Evolutionary conservation across 306 rosid species (phyloP).

Genomic region (Luffa acutangula): DNA sequence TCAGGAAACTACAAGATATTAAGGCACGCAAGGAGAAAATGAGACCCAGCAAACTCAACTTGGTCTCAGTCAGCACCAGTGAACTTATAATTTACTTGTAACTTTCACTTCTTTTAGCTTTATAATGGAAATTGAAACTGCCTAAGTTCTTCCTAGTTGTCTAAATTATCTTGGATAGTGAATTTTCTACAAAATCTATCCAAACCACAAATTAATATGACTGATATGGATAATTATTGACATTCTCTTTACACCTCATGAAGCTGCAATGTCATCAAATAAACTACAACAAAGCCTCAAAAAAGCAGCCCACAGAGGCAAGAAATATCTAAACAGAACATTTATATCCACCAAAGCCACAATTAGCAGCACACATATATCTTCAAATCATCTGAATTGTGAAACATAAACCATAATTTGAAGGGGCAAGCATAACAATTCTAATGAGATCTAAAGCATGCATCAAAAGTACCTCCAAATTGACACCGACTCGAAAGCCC

Average conservation of each 20-base stretch:
- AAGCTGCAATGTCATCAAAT: not conserved
- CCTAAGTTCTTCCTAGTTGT: not conserved
- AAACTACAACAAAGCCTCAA: not conserved
- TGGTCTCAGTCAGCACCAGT: not conserved
- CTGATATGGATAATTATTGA: not conserved
- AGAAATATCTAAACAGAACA: not conserved
- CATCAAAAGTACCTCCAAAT: constrained; percentile 54
- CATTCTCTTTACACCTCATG: not conserved
- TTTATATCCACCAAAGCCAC: not conserved
- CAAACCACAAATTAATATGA: not conserved
- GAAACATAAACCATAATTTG: not conserved
- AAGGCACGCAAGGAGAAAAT: not conserved
- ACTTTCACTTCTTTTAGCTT: not conserved
- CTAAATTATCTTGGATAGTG: not conserved
- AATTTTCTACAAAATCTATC: not conserved
- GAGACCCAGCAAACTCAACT: not conserved
- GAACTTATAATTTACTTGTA: not conserved
- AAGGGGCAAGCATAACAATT: not conserved
- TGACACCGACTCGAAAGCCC: constrained; percentile 72
- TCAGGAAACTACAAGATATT: not conserved
- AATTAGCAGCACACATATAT: not conserved
- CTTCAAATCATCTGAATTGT: not conserved
- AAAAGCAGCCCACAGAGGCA: not conserved
- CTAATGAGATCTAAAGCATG: not conserved
- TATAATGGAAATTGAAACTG: not conserved